phyloP scores from a whole-genome alignment of 495 filamentous ascomycete species.

The Tuber borchii region DNA sequence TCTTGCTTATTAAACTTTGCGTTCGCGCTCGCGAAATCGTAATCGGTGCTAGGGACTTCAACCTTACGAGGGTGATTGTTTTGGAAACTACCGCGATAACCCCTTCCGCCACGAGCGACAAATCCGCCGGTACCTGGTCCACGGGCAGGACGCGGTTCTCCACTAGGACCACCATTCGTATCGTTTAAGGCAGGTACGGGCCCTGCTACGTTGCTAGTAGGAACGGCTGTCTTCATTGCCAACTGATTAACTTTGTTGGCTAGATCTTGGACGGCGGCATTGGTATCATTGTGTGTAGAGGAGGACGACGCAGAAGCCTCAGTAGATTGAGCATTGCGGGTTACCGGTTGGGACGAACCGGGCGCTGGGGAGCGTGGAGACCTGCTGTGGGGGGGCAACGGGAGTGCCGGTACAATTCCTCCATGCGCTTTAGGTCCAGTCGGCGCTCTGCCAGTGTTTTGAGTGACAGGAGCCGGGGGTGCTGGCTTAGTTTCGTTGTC shows the following conservation, averaged over 20 bases:
- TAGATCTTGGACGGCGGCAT: constrained; percentile 62
- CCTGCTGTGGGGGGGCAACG: constrained; percentile 42
- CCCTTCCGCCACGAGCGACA: constrained; percentile 53
- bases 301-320: constrained; percentile 34
- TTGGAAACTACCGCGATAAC: constrained; percentile 53
- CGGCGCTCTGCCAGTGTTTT: constrained; percentile 45
- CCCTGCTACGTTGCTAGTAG: constrained; percentile 22
- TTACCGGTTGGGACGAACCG: constrained; percentile 39
- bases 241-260: constrained; percentile 82
- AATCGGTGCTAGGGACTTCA: constrained; percentile 82
- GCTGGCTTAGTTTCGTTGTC: constrained; percentile 64
- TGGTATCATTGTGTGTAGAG: constrained; percentile 34
- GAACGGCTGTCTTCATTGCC: constrained; percentile 56
- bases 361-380: constrained; percentile 42
- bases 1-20: constrained; percentile 98
- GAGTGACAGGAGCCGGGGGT: constrained; percentile 46
- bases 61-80: constrained; percentile 58
- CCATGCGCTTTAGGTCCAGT: constrained; percentile 59
- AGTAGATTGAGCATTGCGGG: constrained; percentile 38
- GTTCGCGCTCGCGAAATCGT: constrained; percentile 87
- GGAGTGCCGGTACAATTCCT: constrained; percentile 67
- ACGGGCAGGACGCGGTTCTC: constrained; percentile 26
- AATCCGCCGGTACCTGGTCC: constrained; percentile 48
- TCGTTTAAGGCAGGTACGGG: constrained; percentile 8
- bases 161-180: constrained; percentile 12